Evolutionary conservation across 306 rosid genomes (phyloP).

Genomic region (Trifolium pratense): DNA sequence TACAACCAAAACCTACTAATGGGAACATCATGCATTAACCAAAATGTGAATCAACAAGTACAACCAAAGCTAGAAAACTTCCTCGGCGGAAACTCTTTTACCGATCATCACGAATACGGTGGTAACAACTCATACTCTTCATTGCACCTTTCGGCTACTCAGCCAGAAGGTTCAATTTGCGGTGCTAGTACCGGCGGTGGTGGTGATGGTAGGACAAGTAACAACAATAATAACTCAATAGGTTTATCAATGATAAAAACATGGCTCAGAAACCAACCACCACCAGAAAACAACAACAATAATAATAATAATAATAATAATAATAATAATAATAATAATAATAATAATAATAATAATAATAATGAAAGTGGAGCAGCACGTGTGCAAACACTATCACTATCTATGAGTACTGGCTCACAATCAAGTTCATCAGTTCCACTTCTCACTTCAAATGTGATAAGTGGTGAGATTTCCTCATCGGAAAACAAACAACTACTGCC

Average conservation of each 20-base stretch:
- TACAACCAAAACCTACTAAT: conserved; percentile 48
- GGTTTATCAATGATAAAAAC: conserved; percentile 90
- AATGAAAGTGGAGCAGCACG: conserved; percentile 38
- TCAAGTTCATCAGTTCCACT: conserved; percentile 54
- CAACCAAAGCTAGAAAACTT: conserved; percentile 86
- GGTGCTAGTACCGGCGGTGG: not conserved
- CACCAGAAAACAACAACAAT: conserved; percentile 26
- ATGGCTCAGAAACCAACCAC: conserved; percentile 58
- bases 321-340: too few species aligned
- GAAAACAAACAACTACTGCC: conserved; percentile 54
- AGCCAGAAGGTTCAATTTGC: not conserved
- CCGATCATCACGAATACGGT: conserved; percentile 52
- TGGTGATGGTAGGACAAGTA: not conserved
- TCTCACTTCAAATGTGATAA: conserved; percentile 44
- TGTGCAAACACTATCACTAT: conserved; percentile 68
- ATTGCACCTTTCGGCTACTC: conserved; percentile 47
- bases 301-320: conserved; percentile 26
- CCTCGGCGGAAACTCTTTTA: conserved; percentile 74
- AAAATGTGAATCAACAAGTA: conserved; percentile 53
- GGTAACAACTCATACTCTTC: conserved; percentile 45
- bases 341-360: conserved; percentile 19
- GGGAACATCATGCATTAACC: conserved; percentile 54
- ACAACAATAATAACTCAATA: conserved; percentile 46
- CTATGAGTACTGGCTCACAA: conserved; percentile 80
- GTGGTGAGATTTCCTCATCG: conserved; percentile 60